These are phyloP conservation scores for Hirsutella minnesotensis DNA, from an alignment of 2,329 filamentous ascomycete species.

Conservation along the genomic window DNA sequence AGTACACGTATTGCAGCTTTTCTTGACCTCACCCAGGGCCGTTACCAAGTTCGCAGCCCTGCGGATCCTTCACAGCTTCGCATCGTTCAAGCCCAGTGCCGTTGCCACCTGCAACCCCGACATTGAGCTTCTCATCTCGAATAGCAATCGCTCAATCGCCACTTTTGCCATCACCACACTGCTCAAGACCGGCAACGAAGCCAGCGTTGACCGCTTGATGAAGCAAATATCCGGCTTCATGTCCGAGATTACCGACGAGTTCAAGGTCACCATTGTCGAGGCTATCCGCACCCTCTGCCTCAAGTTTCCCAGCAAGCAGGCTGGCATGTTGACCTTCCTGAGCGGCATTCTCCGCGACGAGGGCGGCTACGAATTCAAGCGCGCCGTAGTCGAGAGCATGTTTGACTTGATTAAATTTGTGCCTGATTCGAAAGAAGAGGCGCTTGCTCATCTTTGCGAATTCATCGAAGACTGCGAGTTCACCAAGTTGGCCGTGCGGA, in stretches of 20 bases:
- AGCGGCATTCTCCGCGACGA: conserved; percentile 95
- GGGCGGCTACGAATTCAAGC: conserved; percentile 97
- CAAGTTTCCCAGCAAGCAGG: conserved; percentile 97
- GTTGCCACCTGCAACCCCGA: conserved; percentile 93
- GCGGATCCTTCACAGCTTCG: conserved; percentile 90
- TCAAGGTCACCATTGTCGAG: conserved; percentile 99
- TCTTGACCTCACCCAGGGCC: conserved; percentile 87
- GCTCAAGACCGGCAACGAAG: conserved; percentile 96
- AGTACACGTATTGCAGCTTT: conserved; percentile 89
- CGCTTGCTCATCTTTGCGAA: conserved; percentile 89
- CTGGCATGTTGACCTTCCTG: conserved; percentile 92
- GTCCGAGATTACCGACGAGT: conserved; percentile 98
- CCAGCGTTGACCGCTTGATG: conserved; percentile 92
- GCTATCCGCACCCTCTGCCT: conserved; percentile 92
- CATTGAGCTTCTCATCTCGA: conserved; percentile 92
- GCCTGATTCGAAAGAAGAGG: conserved; percentile 70
- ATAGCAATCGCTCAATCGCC: conserved; percentile 92
- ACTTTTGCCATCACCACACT: conserved; percentile 97
- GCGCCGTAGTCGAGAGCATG: conserved; percentile 95
- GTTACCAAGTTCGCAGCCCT: conserved; percentile 98
- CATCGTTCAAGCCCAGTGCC: conserved; percentile 87
- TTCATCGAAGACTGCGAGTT: conserved; percentile 99
- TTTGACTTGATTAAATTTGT: conserved; percentile 99
- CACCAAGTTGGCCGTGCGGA: conserved; percentile 90
- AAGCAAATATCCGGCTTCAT: conserved; percentile 98